These are phyloP conservation scores for Ogataea dorogensis DNA, from an alignment of 805 yeast genomes.

Conservation along the genomic window DNA sequence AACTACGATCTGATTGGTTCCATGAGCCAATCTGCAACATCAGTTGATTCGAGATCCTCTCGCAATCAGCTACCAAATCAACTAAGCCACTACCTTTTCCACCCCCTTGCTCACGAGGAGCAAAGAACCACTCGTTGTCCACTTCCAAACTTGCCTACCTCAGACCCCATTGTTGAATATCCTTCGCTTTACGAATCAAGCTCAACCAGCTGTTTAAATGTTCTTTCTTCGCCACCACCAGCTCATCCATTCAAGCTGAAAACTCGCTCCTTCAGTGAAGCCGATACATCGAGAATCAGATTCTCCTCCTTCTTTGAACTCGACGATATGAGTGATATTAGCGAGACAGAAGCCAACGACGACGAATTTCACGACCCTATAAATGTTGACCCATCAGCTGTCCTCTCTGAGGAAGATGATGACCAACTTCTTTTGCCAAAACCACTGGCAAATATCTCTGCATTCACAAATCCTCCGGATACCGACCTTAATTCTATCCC, in stretches of 20 bases:
- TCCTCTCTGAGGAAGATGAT: conserved; percentile 1
- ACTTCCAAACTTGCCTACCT: conserved; percentile 16
- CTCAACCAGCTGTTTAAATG: conserved; percentile 5
- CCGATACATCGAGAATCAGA: conserved; percentile 8
- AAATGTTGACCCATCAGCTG: neutral
- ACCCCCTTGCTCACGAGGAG: conserved; percentile 14
- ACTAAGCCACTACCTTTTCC: conserved; percentile 14
- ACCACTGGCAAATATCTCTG: no score
- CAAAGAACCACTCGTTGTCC: conserved; percentile 6
- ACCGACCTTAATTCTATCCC: neutral
- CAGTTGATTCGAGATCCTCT: conserved; percentile 7
- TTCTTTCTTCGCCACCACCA: conserved; percentile 17
- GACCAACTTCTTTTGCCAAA: neutral
- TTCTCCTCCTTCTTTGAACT: conserved; percentile 20
- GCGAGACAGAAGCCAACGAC: conserved; percentile 16
- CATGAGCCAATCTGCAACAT: conserved; percentile 8
- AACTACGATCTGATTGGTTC: conserved; percentile 14
- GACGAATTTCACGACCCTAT: conserved; percentile 2
- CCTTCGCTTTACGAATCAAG: conserved; percentile 21
- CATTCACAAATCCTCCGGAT: neutral
- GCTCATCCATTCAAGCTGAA: conserved; percentile 4
- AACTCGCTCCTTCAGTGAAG: conserved; percentile 11
- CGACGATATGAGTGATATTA: conserved; percentile 22
- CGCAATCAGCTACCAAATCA: conserved; percentile 6
- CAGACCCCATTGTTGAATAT: conserved; percentile 22